A percentile compares a stretch with the other conserved stretches of the same genome.
Conservation (phyloP, 2,329 filamentous ascomycete genomes). For the Pseudogymnoascus sp. region DNA sequence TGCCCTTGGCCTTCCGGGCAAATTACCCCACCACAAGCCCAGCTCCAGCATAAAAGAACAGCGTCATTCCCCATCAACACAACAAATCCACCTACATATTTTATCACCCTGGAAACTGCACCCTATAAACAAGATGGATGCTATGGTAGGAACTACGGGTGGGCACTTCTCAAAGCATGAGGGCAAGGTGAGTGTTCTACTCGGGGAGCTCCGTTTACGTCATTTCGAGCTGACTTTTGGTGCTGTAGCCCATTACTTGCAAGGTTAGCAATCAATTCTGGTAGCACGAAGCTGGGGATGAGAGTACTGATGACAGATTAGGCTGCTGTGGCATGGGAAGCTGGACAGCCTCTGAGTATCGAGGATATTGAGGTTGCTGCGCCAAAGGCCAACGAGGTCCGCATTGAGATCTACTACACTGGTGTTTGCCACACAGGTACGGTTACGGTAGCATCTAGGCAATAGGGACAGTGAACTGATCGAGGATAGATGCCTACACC, state of each 20-base stretch:
- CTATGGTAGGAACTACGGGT: slow-evolving; percentile 9
- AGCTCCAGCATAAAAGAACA: neutral
- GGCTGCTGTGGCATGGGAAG: slow-evolving; percentile 96
- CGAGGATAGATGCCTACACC: slow-evolving; percentile 71
- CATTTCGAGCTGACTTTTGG: slow-evolving; percentile 1
- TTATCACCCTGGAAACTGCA: neutral
- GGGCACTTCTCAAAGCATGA: slow-evolving; percentile 4
- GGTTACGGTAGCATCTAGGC: slow-evolving; percentile 25
- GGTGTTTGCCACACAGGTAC: slow-evolving; percentile 96
- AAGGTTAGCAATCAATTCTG: slow-evolving; percentile 44
- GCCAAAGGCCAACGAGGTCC: slow-evolving; percentile 86
- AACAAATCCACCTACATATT: neutral
- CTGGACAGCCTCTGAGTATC: slow-evolving; percentile 77
- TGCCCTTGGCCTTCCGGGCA: neutral
- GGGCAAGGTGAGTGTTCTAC: slow-evolving; percentile 11
- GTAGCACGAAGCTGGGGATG: neutral
- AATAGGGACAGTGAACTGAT: neutral
- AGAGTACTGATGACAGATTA: slow-evolving; percentile 23
- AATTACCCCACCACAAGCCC: neutral
- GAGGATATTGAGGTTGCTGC: slow-evolving; percentile 90
- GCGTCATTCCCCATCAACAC: neutral
- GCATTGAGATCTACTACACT: slow-evolving; percentile 94
- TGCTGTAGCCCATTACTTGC: slow-evolving; percentile 79
- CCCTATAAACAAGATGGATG: slow-evolving; percentile 2
- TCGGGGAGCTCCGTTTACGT: neutral